Evolutionary conservation across 352 stramenopile species (phyloP).

Genomic region (Phytopythium delawarense): DNA sequence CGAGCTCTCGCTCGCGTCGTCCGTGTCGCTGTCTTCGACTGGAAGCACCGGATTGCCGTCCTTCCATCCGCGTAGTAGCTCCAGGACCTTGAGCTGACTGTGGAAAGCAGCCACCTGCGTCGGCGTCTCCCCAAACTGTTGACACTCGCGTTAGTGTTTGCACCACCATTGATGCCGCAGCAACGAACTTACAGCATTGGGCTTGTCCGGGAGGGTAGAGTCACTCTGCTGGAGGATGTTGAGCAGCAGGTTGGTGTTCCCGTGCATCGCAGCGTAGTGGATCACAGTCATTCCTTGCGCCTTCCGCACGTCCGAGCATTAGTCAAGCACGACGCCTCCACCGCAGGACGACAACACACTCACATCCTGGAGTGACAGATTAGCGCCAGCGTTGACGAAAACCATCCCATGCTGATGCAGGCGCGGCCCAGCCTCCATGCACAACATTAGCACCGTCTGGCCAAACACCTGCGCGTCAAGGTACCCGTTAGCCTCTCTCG

Average conservation of each 20-base stretch:
- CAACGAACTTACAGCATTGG: conserved; percentile 39
- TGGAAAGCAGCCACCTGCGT: conserved; percentile 43
- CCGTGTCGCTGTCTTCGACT: conserved; percentile 12
- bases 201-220: conserved; percentile 42
- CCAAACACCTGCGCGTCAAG: conserved; percentile 47
- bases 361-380: conserved; percentile 63
- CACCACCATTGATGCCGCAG: not conserved
- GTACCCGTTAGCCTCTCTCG: not conserved
- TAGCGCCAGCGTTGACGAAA: conserved; percentile 60
- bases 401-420: conserved; percentile 73
- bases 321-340: not conserved
- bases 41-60: conserved; percentile 30
- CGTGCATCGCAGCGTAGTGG: conserved; percentile 57
- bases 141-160: not conserved
- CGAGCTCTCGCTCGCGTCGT: conserved; percentile 5
- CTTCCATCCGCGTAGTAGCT: conserved; percentile 40
- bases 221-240: conserved; percentile 68
- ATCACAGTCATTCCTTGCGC: conserved; percentile 66
- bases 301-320: conserved; percentile 17
- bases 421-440: conserved; percentile 46
- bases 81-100: conserved; percentile 23
- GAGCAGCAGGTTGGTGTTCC: conserved; percentile 54
- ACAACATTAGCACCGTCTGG: conserved; percentile 70
- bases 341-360: conserved; percentile 1
- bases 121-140: conserved; percentile 56